Conservation (phyloP, 495 filamentous ascomycete species). For the Aspergillus indologenus region DNA sequence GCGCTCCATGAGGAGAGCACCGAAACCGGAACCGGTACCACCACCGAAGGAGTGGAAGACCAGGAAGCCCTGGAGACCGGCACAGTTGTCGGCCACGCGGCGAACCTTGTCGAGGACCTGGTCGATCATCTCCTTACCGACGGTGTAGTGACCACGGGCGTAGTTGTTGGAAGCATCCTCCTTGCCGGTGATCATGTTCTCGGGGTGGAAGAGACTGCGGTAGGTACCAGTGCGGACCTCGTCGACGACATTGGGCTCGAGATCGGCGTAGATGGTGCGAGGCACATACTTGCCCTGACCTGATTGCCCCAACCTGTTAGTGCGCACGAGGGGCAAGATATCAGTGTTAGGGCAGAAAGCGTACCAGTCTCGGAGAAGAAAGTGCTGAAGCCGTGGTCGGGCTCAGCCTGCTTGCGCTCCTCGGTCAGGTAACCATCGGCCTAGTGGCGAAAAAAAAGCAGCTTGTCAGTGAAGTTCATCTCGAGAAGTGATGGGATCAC, state of each 20-base stretch:
- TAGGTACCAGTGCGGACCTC: constrained; percentile 98
- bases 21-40: constrained; percentile 97
- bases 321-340: constrained; percentile 11
- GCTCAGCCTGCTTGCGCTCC: constrained; percentile 93
- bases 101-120: constrained; percentile 95
- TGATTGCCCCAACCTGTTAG: constrained; percentile 33
- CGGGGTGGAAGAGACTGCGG: constrained; percentile 94
- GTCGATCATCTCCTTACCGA: constrained; percentile 98
- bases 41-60: constrained; percentile 99
- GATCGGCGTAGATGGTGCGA: constrained; percentile 98
- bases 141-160: constrained; percentile 97
- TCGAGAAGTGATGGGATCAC: constrained; percentile 11
- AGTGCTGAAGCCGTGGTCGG: constrained; percentile 97
- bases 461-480: constrained; percentile 22
- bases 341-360: constrained; percentile 7
- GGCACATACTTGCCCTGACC: constrained; percentile 99
- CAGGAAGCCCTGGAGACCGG: constrained; percentile 95
- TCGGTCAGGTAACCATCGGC: constrained; percentile 98
- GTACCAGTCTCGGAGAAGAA: constrained; percentile 99
- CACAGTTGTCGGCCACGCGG: constrained; percentile 93
- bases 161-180: constrained; percentile 99
- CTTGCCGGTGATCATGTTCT: constrained; percentile 99
- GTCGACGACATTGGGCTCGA: constrained; percentile 99
- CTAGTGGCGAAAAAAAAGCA: constrained; percentile 46
- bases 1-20: constrained; percentile 95